Percentiles rank a stretch among this genome's conserved stretches.
phyloP scores from a whole-genome alignment of 805 yeast genomes.

The Vanderwaltozyma verrucispora region DNA sequence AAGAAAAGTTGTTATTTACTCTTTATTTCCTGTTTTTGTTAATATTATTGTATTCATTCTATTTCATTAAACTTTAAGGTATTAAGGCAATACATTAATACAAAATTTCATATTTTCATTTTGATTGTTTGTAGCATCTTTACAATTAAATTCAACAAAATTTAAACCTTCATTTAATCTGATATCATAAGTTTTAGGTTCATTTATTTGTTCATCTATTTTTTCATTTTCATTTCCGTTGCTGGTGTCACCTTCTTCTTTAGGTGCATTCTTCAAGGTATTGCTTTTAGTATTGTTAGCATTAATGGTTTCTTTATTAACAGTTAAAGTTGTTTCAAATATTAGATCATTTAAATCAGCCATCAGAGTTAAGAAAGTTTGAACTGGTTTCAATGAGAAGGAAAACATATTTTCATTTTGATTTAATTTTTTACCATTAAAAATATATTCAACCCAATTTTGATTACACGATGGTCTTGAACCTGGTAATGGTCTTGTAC shows the following conservation, averaged over 20 bases:
- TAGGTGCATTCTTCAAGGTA: background rate
- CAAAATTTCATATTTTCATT: constrained; percentile 23
- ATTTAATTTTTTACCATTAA: constrained; percentile 17
- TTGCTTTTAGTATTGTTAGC: constrained; percentile 2
- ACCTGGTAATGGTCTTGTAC: constrained; percentile 22
- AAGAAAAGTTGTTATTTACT: no score
- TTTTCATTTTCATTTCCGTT: background rate
- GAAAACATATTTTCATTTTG: constrained; percentile 23
- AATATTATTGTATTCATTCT: no score
- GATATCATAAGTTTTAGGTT: constrained; percentile 19
- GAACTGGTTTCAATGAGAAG: constrained; percentile 22
- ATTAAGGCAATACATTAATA: constrained; percentile 26
- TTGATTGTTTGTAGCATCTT: constrained; percentile 5
- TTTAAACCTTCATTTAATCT: constrained; percentile 26
- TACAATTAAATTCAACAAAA: constrained; percentile 18
- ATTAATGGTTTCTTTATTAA: constrained; percentile 19
- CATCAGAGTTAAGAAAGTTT: constrained; percentile 20
- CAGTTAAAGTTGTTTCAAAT: constrained; percentile 8
- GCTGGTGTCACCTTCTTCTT: background rate
- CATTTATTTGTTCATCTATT: constrained; percentile 4
- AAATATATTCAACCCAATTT: constrained; percentile 24
- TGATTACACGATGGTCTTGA: constrained; percentile 23
- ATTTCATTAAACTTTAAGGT: no score
- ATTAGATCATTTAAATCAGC: constrained; percentile 5
- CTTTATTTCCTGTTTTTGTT: no score